Evolutionary conservation across 768 basidiomycete species (phyloP).

Genomic region (Psilocybe cyanescens): DNA sequence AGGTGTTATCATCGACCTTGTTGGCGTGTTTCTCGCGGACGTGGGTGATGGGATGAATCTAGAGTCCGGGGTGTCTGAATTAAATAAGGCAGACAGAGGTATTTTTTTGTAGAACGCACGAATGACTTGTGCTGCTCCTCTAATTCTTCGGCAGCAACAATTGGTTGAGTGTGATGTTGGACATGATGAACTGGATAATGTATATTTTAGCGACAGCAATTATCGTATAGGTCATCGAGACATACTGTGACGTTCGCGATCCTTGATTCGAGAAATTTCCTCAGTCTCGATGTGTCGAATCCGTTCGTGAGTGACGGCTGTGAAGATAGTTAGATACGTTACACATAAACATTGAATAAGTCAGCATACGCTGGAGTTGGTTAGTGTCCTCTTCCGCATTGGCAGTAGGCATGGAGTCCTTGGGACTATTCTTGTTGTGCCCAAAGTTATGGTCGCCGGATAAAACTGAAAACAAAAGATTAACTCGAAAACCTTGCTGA

Average conservation of each 20-base stretch:
- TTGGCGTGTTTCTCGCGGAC: constrained; percentile 32
- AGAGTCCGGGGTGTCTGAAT: neutral
- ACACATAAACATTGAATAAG: neutral
- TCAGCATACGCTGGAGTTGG: constrained; percentile 15
- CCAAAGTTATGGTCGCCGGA: constrained; percentile 8
- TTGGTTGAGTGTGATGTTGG: constrained; percentile 41
- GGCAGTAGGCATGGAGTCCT: constrained; percentile 15
- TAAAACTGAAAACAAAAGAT: neutral
- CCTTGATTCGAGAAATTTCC: constrained; percentile 33
- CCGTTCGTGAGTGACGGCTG: constrained; percentile 18
- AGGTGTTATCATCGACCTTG: constrained; percentile 28
- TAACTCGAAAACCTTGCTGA: neutral
- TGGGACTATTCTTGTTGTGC: constrained; percentile 7
- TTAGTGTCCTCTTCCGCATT: constrained; percentile 16
- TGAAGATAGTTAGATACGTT: neutral
- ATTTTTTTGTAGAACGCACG: constrained; percentile 17
- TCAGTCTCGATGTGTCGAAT: constrained; percentile 19
- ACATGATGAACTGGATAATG: constrained; percentile 36
- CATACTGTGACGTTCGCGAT: constrained; percentile 39
- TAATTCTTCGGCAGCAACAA: constrained; percentile 28
- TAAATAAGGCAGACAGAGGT: neutral
- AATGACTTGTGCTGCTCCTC: constrained; percentile 28
- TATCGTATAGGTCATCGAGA: neutral
- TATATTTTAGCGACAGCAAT: too few species aligned
- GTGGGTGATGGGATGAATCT: constrained; percentile 31